Evolutionary conservation across 345 rosid species (phyloP), one percentile per base, ranked within the genome.

Genomic region (Arabidopsis suecica): DNA sequence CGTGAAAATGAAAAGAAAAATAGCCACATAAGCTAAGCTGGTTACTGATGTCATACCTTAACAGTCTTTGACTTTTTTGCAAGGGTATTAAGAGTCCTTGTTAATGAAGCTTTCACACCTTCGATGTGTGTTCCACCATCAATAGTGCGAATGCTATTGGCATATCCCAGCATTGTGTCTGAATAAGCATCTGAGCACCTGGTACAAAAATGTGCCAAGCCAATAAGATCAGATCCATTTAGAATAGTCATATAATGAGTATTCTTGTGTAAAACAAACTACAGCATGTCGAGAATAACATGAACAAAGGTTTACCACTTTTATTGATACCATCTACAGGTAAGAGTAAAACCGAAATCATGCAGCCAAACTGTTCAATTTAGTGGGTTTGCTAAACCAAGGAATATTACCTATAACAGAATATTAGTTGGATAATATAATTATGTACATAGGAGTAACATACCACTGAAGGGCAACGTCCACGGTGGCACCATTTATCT

Each of bases 71-170:
- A 89, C 78, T 86, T 96, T 83, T 91, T 96, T 54, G 88, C 97
- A 59, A 96, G 90, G 84, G 49, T 84, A 73, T 89, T 93, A 75
- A 96, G 88, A 65, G 93, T 88, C 82, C 99, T 88, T 34, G 99
- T 96, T 78, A 96, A 72, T 37, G 99, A 88, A 71, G 91, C 86
- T 82, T 91, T 96, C 25, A 85, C 80, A 78, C 99, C 99, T 25
- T 96, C 99, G 68, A 96, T 91, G 71, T 96, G 98, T 49, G 98
- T 96, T 53, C 98, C 98, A 80, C 97, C 99, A 85, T 96, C 99
- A 83, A 91, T 71, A 37, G 97, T 96, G 5, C 96, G 93, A 70
- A 93, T 89, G 84, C 99, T 93, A 83, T 96, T 96, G 55, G 98
- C 97, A 72, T 96, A 96, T 71, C 99, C 99, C 30, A 96, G 83